Conservation (phyloP, 202 grass and related monocot genomes). For the Hordeum pubiflorum region DNA sequence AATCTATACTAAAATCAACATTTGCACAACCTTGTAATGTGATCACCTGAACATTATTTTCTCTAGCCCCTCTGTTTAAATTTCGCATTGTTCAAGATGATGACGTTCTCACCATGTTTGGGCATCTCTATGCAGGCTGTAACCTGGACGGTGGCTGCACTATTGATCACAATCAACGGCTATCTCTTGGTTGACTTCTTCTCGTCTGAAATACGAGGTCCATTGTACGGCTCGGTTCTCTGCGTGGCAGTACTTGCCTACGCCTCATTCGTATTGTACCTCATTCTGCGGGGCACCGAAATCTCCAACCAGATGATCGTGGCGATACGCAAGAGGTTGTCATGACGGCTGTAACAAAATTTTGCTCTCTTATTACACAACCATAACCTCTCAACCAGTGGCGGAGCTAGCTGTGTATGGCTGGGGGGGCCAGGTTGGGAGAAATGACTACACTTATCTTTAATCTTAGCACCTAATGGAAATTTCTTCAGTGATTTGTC, state of each 20-base stretch:
- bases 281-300: slow-evolving; percentile 51
- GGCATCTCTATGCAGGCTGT: slow-evolving; percentile 43
- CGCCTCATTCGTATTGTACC: slow-evolving; percentile 54
- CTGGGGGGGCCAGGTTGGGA: too few relatives aligned
- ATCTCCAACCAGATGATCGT: slow-evolving; percentile 35
- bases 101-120: background rate
- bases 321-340: slow-evolving; percentile 30
- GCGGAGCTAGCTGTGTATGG: too few relatives aligned
- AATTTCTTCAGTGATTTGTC: too few relatives aligned
- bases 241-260: slow-evolving; percentile 46
- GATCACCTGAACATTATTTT: background rate
- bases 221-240: slow-evolving; percentile 40
- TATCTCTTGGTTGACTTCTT: slow-evolving; percentile 81
- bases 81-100: background rate
- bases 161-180: slow-evolving; percentile 73
- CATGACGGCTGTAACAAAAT: slow-evolving; percentile 21
- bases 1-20: background rate
- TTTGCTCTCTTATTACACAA: slow-evolving; percentile 10
- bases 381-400: background rate
- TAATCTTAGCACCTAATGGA: too few relatives aligned
- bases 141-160: slow-evolving; percentile 67
- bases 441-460: too few relatives aligned
- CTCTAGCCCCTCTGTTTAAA: background rate
- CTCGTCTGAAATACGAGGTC: slow-evolving; percentile 61
- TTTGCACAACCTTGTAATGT: background rate